Conservation (phyloP, 2,329 filamentous ascomycete genomes). For the Calonectria leucothoes region DNA sequence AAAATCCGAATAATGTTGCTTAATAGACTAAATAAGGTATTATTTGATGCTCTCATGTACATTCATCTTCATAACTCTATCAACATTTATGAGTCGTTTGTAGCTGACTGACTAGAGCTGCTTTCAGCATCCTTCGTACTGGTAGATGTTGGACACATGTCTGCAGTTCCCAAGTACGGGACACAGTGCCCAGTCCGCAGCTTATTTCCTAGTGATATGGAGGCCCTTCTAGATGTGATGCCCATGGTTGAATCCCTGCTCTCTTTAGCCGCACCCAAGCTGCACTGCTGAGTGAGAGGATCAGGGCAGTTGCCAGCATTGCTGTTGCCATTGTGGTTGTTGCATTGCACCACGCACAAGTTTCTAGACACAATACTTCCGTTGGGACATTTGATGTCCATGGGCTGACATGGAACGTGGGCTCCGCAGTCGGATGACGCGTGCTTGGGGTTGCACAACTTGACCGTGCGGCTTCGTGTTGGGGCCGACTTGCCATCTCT, state of each 20-base stretch:
- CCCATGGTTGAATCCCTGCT: not conserved
- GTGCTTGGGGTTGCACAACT: not conserved
- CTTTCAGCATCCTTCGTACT: not conserved
- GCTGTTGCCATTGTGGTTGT: not conserved
- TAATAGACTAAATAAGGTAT: no score
- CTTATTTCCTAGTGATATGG: not conserved
- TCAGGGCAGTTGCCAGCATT: not conserved
- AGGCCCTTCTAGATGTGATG: not conserved
- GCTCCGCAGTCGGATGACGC: not conserved
- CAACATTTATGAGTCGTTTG: not conserved
- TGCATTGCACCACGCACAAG: not conserved
- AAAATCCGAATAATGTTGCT: no score
- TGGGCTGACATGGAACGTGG: not conserved
- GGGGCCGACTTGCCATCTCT: not conserved
- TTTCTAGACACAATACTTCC: not conserved
- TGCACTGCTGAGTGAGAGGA: not conserved
- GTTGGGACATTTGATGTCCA: not conserved
- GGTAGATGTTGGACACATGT: not conserved
- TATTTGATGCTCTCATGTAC: no score
- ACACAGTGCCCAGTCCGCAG: not conserved
- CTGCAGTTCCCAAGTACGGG: not conserved
- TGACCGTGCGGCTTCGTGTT: not conserved
- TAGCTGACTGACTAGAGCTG: not conserved
- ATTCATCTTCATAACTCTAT: no score
- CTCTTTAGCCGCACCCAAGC: not conserved